phyloP scores from a whole-genome alignment of 208 protist genomes.

The Acanthamoeba castellanii region DNA sequence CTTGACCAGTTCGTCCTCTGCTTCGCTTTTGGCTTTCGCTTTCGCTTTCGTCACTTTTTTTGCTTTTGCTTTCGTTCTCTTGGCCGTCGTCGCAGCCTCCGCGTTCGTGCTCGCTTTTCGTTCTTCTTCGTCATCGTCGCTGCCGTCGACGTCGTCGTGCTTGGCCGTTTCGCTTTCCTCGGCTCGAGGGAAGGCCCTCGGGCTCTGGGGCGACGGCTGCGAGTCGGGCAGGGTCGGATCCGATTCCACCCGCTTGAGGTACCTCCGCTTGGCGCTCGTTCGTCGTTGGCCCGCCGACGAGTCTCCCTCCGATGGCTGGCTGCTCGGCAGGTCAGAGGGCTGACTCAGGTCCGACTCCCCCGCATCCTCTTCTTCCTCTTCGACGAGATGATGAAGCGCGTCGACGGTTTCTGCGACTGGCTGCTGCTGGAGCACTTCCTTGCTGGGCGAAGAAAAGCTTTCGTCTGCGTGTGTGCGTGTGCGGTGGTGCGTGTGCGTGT shows the following conservation, averaged over 20 bases:
- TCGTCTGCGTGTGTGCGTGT: no score
- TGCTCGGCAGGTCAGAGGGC: neutral
- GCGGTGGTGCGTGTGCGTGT: no score
- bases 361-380: neutral
- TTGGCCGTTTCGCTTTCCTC: no score
- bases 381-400: neutral
- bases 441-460: no score
- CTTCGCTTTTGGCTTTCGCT: neutral
- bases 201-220: neutral
- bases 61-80: neutral
- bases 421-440: no score
- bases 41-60: neutral
- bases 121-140: no score
- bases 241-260: neutral
- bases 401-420: neutral
- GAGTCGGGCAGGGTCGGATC: slow-evolving; percentile 23
- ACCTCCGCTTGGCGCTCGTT: neutral
- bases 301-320: neutral
- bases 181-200: no score
- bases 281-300: neutral
- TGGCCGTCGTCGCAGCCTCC: no score
- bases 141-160: no score
- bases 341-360: neutral
- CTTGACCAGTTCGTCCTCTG: neutral
- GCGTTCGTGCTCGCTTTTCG: no score